These are phyloP conservation scores for Cotoneaster glaucophyllus DNA, from an alignment of 306 rosid genomes.

Conservation along the genomic window DNA sequence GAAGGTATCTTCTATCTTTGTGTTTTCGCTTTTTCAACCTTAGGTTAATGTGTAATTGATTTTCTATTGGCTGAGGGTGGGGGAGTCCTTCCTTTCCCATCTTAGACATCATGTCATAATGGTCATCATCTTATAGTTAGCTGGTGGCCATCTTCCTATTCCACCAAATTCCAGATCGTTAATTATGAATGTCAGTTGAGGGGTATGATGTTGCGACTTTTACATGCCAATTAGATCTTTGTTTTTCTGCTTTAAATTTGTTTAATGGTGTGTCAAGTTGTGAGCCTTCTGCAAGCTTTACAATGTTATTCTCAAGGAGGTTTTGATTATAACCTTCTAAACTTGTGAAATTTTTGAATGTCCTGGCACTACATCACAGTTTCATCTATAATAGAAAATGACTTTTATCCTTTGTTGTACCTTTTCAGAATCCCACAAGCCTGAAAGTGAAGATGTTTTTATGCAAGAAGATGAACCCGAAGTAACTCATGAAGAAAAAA, in stretches of 20 bases:
- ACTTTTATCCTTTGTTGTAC: conserved; percentile 8
- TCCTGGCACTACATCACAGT: neutral
- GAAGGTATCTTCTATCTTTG: conserved; percentile 47
- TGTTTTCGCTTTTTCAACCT: conserved; percentile 7
- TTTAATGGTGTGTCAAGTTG: neutral
- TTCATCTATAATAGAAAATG: neutral
- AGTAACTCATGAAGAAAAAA: conserved; percentile 40
- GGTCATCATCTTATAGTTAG: neutral
- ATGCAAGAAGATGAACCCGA: conserved; percentile 67
- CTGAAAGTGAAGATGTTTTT: conserved; percentile 77
- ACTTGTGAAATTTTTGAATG: neutral
- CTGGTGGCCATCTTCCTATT: neutral
- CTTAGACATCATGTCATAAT: neutral
- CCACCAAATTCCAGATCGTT: neutral
- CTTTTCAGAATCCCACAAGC: conserved; percentile 77
- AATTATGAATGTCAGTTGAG: neutral
- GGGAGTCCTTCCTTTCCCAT: neutral
- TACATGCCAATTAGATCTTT: neutral
- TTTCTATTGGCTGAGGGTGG: neutral
- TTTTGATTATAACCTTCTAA: neutral
- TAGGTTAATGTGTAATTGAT: neutral
- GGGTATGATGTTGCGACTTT: neutral
- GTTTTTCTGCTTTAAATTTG: neutral
- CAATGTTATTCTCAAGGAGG: neutral
- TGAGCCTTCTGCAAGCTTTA: neutral